Base-by-base conservation (phyloP, 2,329 filamentous ascomycete species). In the Penicillium sp. region DNA sequence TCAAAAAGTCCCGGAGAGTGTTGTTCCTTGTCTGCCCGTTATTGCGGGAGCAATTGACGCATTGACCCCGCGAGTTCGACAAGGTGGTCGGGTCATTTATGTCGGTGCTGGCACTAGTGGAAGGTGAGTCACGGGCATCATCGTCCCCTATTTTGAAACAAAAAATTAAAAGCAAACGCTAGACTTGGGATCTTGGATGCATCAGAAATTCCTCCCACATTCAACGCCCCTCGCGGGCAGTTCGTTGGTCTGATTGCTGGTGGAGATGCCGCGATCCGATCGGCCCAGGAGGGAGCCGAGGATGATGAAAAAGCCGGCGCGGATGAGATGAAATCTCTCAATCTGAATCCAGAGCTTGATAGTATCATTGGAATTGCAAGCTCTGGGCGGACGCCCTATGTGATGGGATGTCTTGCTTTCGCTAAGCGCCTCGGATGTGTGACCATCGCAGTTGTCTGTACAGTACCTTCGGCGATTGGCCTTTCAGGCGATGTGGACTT, bases 91-190 rank as follows among this genome's bases (percentile, higher is more conserved):
- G 52, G 66, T 75, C 4, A 59, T 70, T 8, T 75, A 75, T 57
- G 71, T 75, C n/a, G 75, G 76, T 10, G 77, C 76, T 3, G 75
- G 77, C 14, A 78, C 75, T 2, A 79, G 76, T 56, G 74, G 77
- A 50, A 72, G 76, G 72, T 76, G 55, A 59, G 63, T 50, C 19
- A 48, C 50, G 5, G 45, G 37, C 9, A 48, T 41, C n/a, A 16
- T 8, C 22, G 19, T 45, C 19, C 2, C 16, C 25, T 37, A 17
- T 37, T 25, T 16, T 36, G 30, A 44, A 35, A 19, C 31, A 17
- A 19, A 22, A 25, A 1, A 12, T 30, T 16, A 8, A 16, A 6
- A 35, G 14, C 12, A 33, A 14, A 10, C 5, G 2, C 5, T 52
- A 76, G 75, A 53, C 64, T 77, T 6, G 74, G 74, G 4, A 68